A percentile compares a stretch with the other conserved stretches of the same genome.
phyloP scores from a whole-genome alignment of 352 stramenopile species.

The Phytophthora hybrid region DNA sequence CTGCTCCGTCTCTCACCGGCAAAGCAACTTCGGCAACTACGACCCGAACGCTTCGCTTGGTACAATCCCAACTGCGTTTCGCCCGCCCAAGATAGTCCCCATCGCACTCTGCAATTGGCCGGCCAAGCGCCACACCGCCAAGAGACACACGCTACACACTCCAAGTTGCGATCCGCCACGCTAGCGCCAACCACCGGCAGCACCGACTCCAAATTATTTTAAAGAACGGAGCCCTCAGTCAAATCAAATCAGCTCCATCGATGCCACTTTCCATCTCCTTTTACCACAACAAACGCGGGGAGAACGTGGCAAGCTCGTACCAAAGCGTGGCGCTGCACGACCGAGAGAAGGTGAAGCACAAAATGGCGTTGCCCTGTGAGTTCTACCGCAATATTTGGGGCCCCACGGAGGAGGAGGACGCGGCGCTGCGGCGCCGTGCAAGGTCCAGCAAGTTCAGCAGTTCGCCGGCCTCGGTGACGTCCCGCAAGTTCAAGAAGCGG shows the following conservation, averaged over 20 bases:
- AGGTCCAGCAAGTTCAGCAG: slow-evolving; percentile 28
- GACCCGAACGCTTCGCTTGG: slow-evolving; percentile 27
- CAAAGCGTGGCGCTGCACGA: slow-evolving; percentile 51
- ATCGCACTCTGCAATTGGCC: slow-evolving; percentile 40
- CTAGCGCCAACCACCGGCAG: slow-evolving; percentile 17
- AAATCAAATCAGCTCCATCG: slow-evolving; percentile 2
- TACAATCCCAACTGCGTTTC: slow-evolving; percentile 42
- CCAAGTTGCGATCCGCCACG: slow-evolving; percentile 24
- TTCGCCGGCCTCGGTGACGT: slow-evolving; percentile 30
- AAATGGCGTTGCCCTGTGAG: slow-evolving; percentile 52
- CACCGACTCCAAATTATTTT: slow-evolving; percentile 15
- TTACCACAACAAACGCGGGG: slow-evolving; percentile 46
- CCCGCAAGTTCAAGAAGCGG: slow-evolving; percentile 47
- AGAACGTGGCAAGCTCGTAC: slow-evolving; percentile 33
- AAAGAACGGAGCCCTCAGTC: background rate
- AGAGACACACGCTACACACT: slow-evolving; percentile 13
- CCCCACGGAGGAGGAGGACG: slow-evolving; percentile 41
- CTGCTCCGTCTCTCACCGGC: slow-evolving; percentile 38
- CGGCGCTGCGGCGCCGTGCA: slow-evolving; percentile 26
- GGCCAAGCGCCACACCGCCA: slow-evolving; percentile 33
- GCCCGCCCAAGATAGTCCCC: slow-evolving; percentile 6
- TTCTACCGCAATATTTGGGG: slow-evolving; percentile 77
- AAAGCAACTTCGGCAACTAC: slow-evolving; percentile 22
- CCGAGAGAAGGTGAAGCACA: slow-evolving; percentile 40
- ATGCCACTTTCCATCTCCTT: slow-evolving; percentile 64